Evolutionary conservation across 768 basidiomycete genomes (phyloP).

Genomic region (Hydnum rufescens): DNA sequence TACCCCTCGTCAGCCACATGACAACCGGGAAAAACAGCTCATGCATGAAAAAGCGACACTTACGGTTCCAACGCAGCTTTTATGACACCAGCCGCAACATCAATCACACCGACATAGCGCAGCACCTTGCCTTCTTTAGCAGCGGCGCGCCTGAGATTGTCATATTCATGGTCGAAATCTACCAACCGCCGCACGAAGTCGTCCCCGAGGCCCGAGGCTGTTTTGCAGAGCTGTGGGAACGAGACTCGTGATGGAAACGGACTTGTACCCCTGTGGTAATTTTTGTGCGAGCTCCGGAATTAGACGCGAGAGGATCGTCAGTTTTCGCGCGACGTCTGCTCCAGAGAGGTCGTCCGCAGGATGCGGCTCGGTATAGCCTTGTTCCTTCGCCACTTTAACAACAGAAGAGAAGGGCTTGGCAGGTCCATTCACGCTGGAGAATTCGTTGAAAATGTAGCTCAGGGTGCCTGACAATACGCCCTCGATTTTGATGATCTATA

Average conservation of each 20-base stretch:
- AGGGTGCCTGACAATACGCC: constrained; percentile 96
- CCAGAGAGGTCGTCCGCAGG: constrained; percentile 94
- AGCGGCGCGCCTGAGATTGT: constrained; percentile 57
- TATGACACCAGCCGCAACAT: constrained; percentile 48
- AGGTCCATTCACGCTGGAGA: constrained; percentile 43
- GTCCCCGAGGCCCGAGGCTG: constrained; percentile 42
- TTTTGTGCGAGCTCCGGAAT: constrained; percentile 30
- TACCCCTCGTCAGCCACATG: background rate
- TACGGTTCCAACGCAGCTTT: constrained; percentile 83
- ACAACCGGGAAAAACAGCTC: background rate
- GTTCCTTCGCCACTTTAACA: constrained; percentile 70
- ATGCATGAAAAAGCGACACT: constrained; percentile 15
- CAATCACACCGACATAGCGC: constrained; percentile 87
- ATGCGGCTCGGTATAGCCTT: constrained; percentile 96
- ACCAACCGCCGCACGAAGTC: constrained; percentile 66
- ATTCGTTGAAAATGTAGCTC: constrained; percentile 98
- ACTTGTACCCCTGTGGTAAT: constrained; percentile 59
- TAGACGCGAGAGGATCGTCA: constrained; percentile 82
- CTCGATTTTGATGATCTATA: constrained; percentile 74
- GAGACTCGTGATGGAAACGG: constrained; percentile 67
- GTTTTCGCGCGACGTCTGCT: constrained; percentile 89
- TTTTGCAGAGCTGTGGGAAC: constrained; percentile 55
- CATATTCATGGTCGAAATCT: constrained; percentile 66
- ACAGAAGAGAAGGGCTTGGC: constrained; percentile 75
- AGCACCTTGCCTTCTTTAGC: constrained; percentile 65